Conservation (phyloP, 495 filamentous ascomycete species). For the Cairneyella variabilis region DNA sequence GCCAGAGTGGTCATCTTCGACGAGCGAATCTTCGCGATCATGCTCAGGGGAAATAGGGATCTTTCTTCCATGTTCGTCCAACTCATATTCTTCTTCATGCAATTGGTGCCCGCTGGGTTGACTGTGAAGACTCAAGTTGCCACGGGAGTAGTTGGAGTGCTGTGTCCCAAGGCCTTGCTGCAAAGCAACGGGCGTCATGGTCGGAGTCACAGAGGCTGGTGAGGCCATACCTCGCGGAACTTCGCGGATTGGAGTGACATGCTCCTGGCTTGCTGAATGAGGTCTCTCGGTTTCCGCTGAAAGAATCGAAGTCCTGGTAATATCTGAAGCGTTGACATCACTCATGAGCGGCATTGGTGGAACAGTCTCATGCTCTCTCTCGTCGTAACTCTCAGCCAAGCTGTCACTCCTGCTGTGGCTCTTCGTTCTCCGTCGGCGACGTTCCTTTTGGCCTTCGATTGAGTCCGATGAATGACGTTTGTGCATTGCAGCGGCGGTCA, state of each 20-base stretch:
- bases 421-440: slow-evolving; percentile 39
- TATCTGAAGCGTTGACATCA: slow-evolving; percentile 74
- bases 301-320: slow-evolving; percentile 85
- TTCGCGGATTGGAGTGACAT: slow-evolving; percentile 53
- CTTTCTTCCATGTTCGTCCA: slow-evolving; percentile 42
- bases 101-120: slow-evolving; percentile 45
- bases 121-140: slow-evolving; percentile 48
- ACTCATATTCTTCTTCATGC: slow-evolving; percentile 37
- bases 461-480: slow-evolving; percentile 63
- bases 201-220: slow-evolving; percentile 49
- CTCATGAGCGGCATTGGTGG: slow-evolving; percentile 80
- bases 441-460: slow-evolving; percentile 48
- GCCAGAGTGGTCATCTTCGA: slow-evolving; percentile 30
- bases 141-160: slow-evolving; percentile 57
- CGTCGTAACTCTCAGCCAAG: slow-evolving; percentile 39
- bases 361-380: slow-evolving; percentile 24
- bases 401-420: slow-evolving; percentile 53
- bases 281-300: slow-evolving; percentile 75
- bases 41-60: slow-evolving; percentile 32
- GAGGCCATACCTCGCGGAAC: slow-evolving; percentile 51
- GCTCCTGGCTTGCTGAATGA: slow-evolving; percentile 48
- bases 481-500: slow-evolving; percentile 61
- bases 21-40: slow-evolving; percentile 41
- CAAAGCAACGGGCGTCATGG: slow-evolving; percentile 39
- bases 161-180: slow-evolving; percentile 40